A percentile compares a stretch with the other conserved stretches of the same genome.
Conservation (phyloP, 2,329 filamentous ascomycete species). For the Elsinoe australis region DNA sequence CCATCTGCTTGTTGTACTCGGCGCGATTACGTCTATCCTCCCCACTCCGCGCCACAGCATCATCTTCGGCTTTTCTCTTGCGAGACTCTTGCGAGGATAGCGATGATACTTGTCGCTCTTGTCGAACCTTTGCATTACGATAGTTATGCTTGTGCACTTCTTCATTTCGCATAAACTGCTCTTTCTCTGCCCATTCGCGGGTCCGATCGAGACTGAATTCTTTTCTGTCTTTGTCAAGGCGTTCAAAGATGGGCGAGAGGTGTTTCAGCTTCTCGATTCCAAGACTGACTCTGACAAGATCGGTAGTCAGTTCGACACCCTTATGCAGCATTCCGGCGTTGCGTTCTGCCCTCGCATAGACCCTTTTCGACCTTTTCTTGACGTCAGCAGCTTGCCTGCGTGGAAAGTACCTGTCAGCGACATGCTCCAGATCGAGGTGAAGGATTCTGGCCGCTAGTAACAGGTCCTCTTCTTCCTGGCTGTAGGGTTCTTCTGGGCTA, state of each 20-base stretch:
- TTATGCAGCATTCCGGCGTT: conserved; percentile 11
- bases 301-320: not conserved
- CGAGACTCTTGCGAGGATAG: not conserved
- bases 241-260: not conserved
- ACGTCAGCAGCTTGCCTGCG: conserved; percentile 8
- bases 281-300: not conserved
- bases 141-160: not conserved
- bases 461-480: conserved; percentile 16
- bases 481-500: conserved; percentile 14
- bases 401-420: conserved; percentile 18
- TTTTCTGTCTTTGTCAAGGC: not conserved
- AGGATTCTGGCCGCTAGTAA: conserved; percentile 17
- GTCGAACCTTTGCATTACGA: not conserved
- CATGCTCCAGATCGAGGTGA: conserved; percentile 16
- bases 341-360: conserved; percentile 8
- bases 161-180: not conserved
- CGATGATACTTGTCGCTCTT: not conserved
- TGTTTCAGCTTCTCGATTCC: conserved; percentile 6
- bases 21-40: not conserved
- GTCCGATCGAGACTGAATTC: not conserved
- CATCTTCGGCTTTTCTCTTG: not conserved
- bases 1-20: not conserved
- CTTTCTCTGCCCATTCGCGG: not conserved
- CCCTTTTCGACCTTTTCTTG: conserved; percentile 4
- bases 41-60: not conserved